These are phyloP conservation scores for Phytophthora chlamydospora DNA, from an alignment of 352 stramenopile species.

Conservation along the genomic window DNA sequence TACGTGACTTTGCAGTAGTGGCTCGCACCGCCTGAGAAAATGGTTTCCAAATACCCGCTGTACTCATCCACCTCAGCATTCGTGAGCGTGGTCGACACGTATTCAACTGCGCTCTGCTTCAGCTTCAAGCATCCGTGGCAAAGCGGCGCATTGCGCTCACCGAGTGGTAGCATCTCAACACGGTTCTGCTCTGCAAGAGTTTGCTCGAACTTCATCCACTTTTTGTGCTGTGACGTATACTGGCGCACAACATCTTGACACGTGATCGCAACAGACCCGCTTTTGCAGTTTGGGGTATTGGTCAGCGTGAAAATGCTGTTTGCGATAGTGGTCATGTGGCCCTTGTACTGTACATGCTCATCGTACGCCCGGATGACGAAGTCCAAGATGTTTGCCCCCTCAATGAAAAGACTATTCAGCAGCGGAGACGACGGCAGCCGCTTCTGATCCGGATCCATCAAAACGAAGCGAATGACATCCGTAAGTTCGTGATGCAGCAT, in stretches of 20 bases:
- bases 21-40: constrained; percentile 80
- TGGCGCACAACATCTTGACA: constrained; percentile 83
- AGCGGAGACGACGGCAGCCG: constrained; percentile 77
- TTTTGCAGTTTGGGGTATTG: constrained; percentile 79
- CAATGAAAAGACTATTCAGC: constrained; percentile 79
- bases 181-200: constrained; percentile 80
- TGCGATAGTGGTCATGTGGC: constrained; percentile 88
- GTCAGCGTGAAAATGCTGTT: constrained; percentile 91
- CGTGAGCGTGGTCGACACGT: constrained; percentile 70
- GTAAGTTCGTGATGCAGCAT: constrained; percentile 87
- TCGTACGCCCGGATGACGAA: constrained; percentile 86
- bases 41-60: constrained; percentile 81
- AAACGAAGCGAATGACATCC: constrained; percentile 85
- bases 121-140: constrained; percentile 84
- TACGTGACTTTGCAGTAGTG: constrained; percentile 88
- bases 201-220: constrained; percentile 80
- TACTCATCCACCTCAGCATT: constrained; percentile 67
- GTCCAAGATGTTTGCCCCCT: constrained; percentile 73
- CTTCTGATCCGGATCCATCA: constrained; percentile 87
- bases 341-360: constrained; percentile 84
- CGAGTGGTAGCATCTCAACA: constrained; percentile 81
- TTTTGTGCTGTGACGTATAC: constrained; percentile 71
- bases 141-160: constrained; percentile 80
- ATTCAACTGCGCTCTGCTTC: constrained; percentile 80
- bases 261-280: constrained; percentile 53